Conservation (phyloP, 2,329 filamentous ascomycete species). For the Verticillium isaacii region DNA sequence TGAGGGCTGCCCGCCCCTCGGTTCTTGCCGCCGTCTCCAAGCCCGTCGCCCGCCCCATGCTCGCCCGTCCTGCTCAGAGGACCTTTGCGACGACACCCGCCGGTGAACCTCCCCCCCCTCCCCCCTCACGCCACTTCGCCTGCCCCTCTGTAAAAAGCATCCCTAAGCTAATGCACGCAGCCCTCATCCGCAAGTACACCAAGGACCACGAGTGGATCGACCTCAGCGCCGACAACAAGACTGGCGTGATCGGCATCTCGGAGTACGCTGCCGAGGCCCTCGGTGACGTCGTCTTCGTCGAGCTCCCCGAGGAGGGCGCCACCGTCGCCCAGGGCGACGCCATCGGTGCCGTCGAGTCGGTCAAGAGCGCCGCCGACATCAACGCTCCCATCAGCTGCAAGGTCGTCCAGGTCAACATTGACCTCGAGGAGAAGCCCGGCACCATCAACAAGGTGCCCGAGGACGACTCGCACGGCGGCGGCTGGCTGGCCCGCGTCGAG, state of each 20-base stretch:
- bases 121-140: constrained; percentile 1
- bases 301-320: constrained; percentile 72
- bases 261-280: constrained; percentile 87
- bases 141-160: background rate
- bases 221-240: constrained; percentile 74
- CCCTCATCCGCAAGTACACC: constrained; percentile 77
- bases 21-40: constrained; percentile 33
- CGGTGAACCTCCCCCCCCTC: constrained; percentile 23
- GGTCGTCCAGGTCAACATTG: constrained; percentile 67
- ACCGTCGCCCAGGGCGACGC: constrained; percentile 72
- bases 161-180: constrained; percentile 29
- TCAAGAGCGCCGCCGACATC: constrained; percentile 98
- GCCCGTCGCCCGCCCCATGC: constrained; percentile 25
- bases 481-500: constrained; percentile 89
- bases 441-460: constrained; percentile 90
- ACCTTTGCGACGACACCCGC: constrained; percentile 33
- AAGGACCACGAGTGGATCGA: constrained; percentile 99
- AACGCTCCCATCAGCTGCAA: constrained; percentile 79
- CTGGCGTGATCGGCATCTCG: constrained; percentile 79
- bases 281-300: constrained; percentile 95
- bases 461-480: constrained; percentile 66
- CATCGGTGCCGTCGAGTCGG: constrained; percentile 93
- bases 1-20: constrained; percentile 45
- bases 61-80: constrained; percentile 37
- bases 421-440: constrained; percentile 78